Evolutionary conservation across 495 filamentous ascomycete species (phyloP).

Genomic region (Neurospora sp.): DNA sequence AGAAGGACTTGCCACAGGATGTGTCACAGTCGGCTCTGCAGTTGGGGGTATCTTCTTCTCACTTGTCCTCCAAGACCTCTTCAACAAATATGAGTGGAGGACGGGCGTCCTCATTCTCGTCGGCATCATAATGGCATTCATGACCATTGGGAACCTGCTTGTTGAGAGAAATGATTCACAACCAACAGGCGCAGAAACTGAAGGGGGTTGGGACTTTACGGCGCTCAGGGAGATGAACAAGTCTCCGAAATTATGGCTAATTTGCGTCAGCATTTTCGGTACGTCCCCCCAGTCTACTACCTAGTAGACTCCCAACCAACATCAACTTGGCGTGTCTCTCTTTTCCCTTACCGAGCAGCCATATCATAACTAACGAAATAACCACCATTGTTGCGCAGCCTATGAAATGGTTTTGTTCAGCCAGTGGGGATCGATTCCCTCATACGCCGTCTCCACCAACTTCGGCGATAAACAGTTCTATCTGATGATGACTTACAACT

Average conservation of each 20-base stretch:
- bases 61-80: slow-evolving; percentile 17
- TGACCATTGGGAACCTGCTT: slow-evolving; percentile 10
- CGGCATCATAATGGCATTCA: slow-evolving; percentile 7
- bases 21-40: slow-evolving; percentile 18
- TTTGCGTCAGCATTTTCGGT: slow-evolving; percentile 18
- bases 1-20: slow-evolving; percentile 16
- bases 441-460: slow-evolving; percentile 15
- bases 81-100: slow-evolving; percentile 12
- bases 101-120: slow-evolving; percentile 9
- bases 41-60: slow-evolving; percentile 24
- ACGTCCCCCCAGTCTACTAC: neutral
- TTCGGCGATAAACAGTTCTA: slow-evolving; percentile 18
- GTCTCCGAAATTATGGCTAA: slow-evolving; percentile 17
- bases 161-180: slow-evolving; percentile 13
- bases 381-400: slow-evolving; percentile 1
- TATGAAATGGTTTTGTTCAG: slow-evolving; percentile 22
- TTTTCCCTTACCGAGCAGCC: neutral
- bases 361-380: neutral
- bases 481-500: slow-evolving; percentile 25
- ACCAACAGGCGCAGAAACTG: neutral
- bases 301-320: neutral
- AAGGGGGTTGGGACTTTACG: neutral
- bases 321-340: neutral
- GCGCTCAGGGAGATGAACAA: slow-evolving; percentile 3
- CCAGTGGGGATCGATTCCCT: slow-evolving; percentile 24